Percentiles rank a stretch among this genome's conserved stretches.
Evolutionary conservation across 129 eudicot genomes (phyloP).

Genomic region (Pulicaria dysenterica): DNA sequence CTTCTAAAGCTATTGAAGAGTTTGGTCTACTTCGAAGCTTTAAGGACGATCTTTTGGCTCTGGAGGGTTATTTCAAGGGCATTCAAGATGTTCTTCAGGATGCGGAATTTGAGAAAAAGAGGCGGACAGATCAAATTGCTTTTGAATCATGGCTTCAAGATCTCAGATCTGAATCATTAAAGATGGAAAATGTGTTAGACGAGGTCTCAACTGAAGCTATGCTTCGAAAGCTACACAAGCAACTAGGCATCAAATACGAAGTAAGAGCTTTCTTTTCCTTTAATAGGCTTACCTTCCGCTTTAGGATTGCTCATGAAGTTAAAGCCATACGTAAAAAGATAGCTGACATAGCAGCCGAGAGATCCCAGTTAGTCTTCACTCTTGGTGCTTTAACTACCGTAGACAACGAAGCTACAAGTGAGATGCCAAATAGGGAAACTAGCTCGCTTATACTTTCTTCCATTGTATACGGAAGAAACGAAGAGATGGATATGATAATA

Average conservation of each 20-base stretch:
- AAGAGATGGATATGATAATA: neutral
- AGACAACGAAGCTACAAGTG: neutral
- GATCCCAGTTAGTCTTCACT: neutral
- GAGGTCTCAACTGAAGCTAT: no score
- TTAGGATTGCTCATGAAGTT: neutral
- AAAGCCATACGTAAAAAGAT: no score
- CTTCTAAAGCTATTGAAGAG: neutral
- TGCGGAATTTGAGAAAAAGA: no score
- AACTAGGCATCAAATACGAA: no score
- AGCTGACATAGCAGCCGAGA: neutral
- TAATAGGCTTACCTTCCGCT: neutral
- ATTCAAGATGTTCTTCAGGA: constrained; percentile 9
- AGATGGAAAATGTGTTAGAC: neutral
- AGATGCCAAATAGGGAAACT: neutral
- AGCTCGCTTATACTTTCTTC: neutral
- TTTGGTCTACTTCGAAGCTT: neutral
- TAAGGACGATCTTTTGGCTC: constrained; percentile 1
- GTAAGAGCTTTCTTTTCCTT: constrained; percentile 2
- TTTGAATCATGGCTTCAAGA: constrained; percentile 8
- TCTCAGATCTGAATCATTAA: constrained; percentile 10
- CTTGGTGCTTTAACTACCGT: no score
- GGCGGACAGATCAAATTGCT: neutral
- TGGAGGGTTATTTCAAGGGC: neutral
- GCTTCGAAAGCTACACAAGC: no score
- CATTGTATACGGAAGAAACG: neutral